Percentiles rank a stretch among this genome's conserved stretches.
These are phyloP conservation scores for Colletotrichum abscissum DNA, from an alignment of 2,329 filamentous ascomycete species.

Conservation along the genomic window DNA sequence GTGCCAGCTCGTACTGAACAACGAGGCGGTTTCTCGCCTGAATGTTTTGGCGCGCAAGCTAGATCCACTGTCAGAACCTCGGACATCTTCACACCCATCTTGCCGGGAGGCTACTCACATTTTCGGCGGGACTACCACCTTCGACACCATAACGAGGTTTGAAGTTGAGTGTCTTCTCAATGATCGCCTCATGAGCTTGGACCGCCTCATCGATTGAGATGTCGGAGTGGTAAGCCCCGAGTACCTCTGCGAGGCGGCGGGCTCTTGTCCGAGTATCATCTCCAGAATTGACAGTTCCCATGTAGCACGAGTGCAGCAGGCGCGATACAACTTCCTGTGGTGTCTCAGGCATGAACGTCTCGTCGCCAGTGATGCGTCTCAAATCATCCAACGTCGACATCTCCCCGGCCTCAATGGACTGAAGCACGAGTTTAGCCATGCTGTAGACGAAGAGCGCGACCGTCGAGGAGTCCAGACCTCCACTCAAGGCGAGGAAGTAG, in stretches of 20 bases:
- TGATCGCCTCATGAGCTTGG: background rate
- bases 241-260: slow-evolving; percentile 54
- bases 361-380: slow-evolving; percentile 40
- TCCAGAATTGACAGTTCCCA: slow-evolving; percentile 70
- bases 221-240: background rate
- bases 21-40: slow-evolving; percentile 75
- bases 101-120: background rate
- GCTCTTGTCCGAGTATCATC: slow-evolving; percentile 66
- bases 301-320: slow-evolving; percentile 61
- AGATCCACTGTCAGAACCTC: background rate
- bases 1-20: slow-evolving; percentile 71
- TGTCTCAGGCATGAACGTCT: slow-evolving; percentile 55
- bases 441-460: slow-evolving; percentile 47
- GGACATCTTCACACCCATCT: too few relatives aligned
- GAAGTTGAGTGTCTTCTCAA: background rate
- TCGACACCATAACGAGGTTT: background rate
- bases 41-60: slow-evolving; percentile 73
- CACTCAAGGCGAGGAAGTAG: slow-evolving; percentile 63
- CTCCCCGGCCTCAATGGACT: slow-evolving; percentile 56
- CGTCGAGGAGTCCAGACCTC: slow-evolving; percentile 35
- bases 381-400: slow-evolving; percentile 40
- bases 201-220: slow-evolving; percentile 27
- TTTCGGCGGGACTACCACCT: background rate
- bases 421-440: slow-evolving; percentile 68
- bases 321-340: slow-evolving; percentile 65